Conservation (phyloP, 1,284 basidiomycete species). For the Fomitopsis palustris region DNA sequence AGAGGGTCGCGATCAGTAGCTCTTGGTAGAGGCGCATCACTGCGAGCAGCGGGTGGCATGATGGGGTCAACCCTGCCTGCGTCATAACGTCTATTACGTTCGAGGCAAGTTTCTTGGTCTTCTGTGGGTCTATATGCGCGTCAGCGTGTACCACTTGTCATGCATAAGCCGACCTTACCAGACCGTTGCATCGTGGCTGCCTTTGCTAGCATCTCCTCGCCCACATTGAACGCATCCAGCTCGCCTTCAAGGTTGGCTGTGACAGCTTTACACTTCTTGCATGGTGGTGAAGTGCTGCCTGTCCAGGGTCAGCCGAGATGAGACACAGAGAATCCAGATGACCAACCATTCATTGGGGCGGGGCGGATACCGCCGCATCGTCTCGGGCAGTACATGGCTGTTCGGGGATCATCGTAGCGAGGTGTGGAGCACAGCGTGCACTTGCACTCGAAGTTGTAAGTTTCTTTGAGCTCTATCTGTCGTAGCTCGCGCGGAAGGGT, state of each 20-base stretch:
- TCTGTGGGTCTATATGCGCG: constrained; percentile 43
- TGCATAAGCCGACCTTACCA: constrained; percentile 34
- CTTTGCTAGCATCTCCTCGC: constrained; percentile 67
- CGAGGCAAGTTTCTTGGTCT: constrained; percentile 58
- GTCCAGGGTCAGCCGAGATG: constrained; percentile 19
- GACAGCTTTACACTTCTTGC: constrained; percentile 52
- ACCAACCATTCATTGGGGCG: constrained; percentile 52
- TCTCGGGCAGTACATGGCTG: constrained; percentile 64
- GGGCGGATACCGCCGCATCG: constrained; percentile 59
- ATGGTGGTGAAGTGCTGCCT: constrained; percentile 47
- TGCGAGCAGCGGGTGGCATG: constrained; percentile 74
- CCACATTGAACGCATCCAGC: constrained; percentile 57
- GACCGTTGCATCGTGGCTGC: constrained; percentile 57
- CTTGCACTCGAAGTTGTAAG: constrained; percentile 79
- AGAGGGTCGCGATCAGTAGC: constrained; percentile 56
- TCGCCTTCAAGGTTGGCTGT: constrained; percentile 51
- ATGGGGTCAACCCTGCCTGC: constrained; percentile 50
- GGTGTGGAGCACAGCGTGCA: constrained; percentile 56
- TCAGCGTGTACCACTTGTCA: neutral
- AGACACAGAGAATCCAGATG: neutral
- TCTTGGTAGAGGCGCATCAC: constrained; percentile 67
- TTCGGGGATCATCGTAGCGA: constrained; percentile 58
- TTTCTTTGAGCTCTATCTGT: constrained; percentile 57
- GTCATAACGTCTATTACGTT: constrained; percentile 61
- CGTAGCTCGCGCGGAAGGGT: constrained; percentile 61